Base-by-base conservation (phyloP, 176 grass and related monocot species). In the Cocos nucifera region DNA sequence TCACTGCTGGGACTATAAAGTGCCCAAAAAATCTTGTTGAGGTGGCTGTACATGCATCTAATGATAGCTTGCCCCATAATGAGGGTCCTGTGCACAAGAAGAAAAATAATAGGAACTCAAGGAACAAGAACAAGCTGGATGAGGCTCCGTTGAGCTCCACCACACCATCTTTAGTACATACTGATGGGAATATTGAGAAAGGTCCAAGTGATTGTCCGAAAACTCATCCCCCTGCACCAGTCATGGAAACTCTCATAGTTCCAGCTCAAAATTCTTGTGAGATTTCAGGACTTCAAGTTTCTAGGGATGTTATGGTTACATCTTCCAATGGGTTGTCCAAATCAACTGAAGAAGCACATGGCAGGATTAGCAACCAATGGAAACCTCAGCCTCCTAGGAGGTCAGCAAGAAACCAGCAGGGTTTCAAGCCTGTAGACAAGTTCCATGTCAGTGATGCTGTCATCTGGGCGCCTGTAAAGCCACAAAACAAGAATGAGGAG, bases 391-490 rank as follows among this genome's bases (percentile, higher is more conserved):
- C 78, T 64, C 32, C 73, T 62, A 98, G 59, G 70, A 78, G 65
- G 69, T 48, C 74, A 6, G 77, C 75, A 69, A 85, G 89, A 49
- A 82, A 85, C 65, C 84, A 98, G 71, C 81, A 85, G 74, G 50
- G 25, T 67, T 26, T 57, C 69, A 76, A 74, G 58, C 51, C 65
- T 80, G 69, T 63, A 15, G 82, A 82, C 69, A 98, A 83, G 53
- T 66, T 75, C 69, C 80, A 85, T 72, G 75, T 78, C 48, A 80
- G 67, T 55, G 93, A 92, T 55, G 70, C 70, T 50, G 70, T 69
- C 9, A 61, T 85, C 65, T 98, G 87, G 87, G 84, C 93, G 74
- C 88, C 87, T 50, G 73, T 88, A 63, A 98, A 80, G 56, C 73
- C 56, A 14, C 17, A 69, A 78, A 73, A 61, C 30, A 77, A 70